These are phyloP conservation scores for Talaromyces sp. DNA, from an alignment of 2,329 filamentous ascomycete species.

Conservation along the genomic window DNA sequence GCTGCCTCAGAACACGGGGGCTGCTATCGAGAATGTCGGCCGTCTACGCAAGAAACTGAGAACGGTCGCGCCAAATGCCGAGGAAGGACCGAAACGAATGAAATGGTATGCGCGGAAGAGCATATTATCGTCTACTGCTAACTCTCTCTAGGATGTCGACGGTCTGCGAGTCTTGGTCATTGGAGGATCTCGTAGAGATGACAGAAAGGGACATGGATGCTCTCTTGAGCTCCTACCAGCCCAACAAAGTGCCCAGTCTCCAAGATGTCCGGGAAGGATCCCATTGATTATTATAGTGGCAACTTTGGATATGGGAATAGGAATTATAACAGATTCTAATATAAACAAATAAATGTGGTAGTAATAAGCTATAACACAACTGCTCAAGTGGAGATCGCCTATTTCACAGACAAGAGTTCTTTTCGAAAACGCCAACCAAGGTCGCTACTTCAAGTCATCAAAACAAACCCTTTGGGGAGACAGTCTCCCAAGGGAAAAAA, in stretches of 20 bases:
- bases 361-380: background rate
- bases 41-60: conserved; percentile 73
- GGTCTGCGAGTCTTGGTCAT: conserved; percentile 80
- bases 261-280: conserved; percentile 26
- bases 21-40: conserved; percentile 81
- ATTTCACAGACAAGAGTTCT: background rate
- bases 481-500: conserved; percentile 7
- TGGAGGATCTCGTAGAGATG: conserved; percentile 80
- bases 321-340: background rate
- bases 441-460: conserved; percentile 1
- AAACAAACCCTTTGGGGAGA: background rate
- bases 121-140: conserved; percentile 21
- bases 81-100: conserved; percentile 84
- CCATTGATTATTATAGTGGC: background rate
- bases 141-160: conserved; percentile 69
- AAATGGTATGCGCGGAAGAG: conserved; percentile 56
- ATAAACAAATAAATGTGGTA: background rate
- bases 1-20: conserved; percentile 74
- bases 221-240: conserved; percentile 69
- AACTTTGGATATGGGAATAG: background rate
- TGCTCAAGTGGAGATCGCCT: background rate
- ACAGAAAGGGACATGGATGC: conserved; percentile 78
- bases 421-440: background rate
- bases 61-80: conserved; percentile 64
- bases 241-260: conserved; percentile 34